Evolutionary conservation across 768 basidiomycete genomes (phyloP), one percentile per base, ranked within the genome.

Genomic region (Tricholoma furcatifolium): DNA sequence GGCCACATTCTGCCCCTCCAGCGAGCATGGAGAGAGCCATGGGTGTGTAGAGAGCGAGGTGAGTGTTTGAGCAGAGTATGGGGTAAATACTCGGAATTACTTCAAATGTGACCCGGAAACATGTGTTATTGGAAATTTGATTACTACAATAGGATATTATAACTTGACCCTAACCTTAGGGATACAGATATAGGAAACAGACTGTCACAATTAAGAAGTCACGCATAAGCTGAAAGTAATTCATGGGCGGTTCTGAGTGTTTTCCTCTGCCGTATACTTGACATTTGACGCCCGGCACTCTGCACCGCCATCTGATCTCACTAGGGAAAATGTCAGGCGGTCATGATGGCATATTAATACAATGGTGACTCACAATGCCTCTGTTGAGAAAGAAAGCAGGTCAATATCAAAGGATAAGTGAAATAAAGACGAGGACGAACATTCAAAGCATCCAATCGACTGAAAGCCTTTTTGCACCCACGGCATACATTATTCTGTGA

Each of bases 401-500:
- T 47, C 48, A 53, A 55, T 9, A 53, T 35, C 17, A 44, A 41
- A 47, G 50, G 65, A 58, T 64, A 36, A 51, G n/a, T 60, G 41
- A 43, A 24, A 49, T 62, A 58, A 59, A 18, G 10, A 36, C 7
- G 21, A 27, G 17, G 21, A 83, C 91, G 72, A 74, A 95, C 93
- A 72, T 95, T 96, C 57, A 98, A 77, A 17, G 94, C 94, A 75
- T 98, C 94, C 66, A 94, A 73, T 53, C 94, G 77, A 65, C 93
- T 95, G 70, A 98, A 98, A 10, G 92, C 88, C 77, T 96, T 95
- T 65, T 91, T 87, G 71, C 94, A 98, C 2, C 92, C 93, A 57
- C 86, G 85, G 62, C 94, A 98, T 47, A 89, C 77, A 67, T 96
- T 94, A 27, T 85, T 81, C 62, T 89, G 85, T 8, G 90, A 81